Evolutionary conservation across 768 basidiomycete genomes (phyloP), one percentile per base, ranked within the genome.

Genomic region (Mrakia hoshinonis): DNA sequence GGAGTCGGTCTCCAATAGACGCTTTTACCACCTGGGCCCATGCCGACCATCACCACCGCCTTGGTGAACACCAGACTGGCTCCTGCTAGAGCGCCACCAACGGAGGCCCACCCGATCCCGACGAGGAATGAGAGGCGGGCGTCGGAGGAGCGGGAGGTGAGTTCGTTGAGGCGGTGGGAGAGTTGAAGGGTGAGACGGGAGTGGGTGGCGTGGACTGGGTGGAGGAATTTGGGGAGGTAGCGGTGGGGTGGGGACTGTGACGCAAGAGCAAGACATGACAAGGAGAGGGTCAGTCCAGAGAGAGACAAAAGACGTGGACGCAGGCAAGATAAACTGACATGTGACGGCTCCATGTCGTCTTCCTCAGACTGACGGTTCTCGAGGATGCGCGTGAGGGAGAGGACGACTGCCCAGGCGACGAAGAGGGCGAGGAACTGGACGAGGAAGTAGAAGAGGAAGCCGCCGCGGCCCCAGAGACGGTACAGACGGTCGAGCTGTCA

Each of bases 361-460:
- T 61, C 55, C 22, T 69, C 49, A 29, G 46, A 47, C 1, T 3
- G 12, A 10, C 65, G 52, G 29, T 65, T 63, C 18, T 65, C 65
- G 18, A n/a, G 52, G 20, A 71, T 55, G 20, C 49, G 70, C 20
- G 48, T 29, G 11, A 71, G 46, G 5, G 58, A 46, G n/a, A 49
- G 38, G 7, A 73, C 54, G 2, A 24, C 11, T 0, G 47, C 10
- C 71, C 71, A 73, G n/a, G 65, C 34, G 36, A 22, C 46, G 15
- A 68, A 38, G 10, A 73, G 55, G 3, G 39, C 31, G 10, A 54
- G 9, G 2, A 34, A 24, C 31, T 73, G 71, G n/a, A 68, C 15
- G n/a, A 73, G 24, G 26, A 73, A 39, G 67, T 73, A 73, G 47
- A 34, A 18, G n/a, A 73, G n/a, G 61, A 67, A 73, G 1, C 48